phyloP scores from a whole-genome alignment of 1,284 basidiomycete species.

The Cryptococcus sp. region DNA sequence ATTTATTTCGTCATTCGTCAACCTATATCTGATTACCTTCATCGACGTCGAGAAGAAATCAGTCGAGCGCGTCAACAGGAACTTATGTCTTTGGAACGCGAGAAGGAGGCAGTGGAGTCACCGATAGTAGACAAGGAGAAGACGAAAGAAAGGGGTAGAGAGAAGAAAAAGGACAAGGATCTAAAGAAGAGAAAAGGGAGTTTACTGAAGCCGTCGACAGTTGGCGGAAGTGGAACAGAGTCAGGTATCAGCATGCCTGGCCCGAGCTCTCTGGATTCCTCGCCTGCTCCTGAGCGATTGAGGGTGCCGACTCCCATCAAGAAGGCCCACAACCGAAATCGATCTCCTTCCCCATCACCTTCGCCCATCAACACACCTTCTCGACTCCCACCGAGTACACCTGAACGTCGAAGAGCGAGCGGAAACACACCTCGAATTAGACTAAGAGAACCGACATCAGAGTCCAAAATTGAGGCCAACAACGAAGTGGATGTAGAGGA shows the following conservation, averaged over 20 bases:
- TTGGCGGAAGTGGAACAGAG: neutral
- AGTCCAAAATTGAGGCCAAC: no score
- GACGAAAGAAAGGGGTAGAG: slow-evolving; percentile 21
- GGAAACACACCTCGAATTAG: neutral
- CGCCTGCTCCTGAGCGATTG: slow-evolving; percentile 8
- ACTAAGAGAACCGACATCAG: neutral
- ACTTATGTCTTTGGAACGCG: slow-evolving; percentile 21
- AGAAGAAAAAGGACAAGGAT: slow-evolving; percentile 33
- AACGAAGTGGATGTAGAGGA: no score
- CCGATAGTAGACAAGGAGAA: slow-evolving; percentile 3
- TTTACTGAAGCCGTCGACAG: neutral
- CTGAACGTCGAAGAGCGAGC: neutral
- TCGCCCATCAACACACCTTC: slow-evolving; percentile 1
- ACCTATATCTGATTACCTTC: slow-evolving; percentile 24
- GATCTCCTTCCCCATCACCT: neutral
- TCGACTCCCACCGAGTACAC: neutral
- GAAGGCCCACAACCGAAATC: neutral
- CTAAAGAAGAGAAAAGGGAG: slow-evolving; percentile 18
- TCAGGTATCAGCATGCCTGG: slow-evolving; percentile 1
- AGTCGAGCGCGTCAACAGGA: slow-evolving; percentile 27
- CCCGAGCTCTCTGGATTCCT: slow-evolving; percentile 10
- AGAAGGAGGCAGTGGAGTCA: neutral
- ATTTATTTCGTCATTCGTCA: slow-evolving; percentile 38
- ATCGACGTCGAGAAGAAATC: slow-evolving; percentile 22
- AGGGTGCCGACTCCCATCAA: neutral